Evolutionary conservation across 176 grass and related monocot species (phyloP), one percentile per base, ranked within the genome.

Genomic region (Tuctoria greenei): DNA sequence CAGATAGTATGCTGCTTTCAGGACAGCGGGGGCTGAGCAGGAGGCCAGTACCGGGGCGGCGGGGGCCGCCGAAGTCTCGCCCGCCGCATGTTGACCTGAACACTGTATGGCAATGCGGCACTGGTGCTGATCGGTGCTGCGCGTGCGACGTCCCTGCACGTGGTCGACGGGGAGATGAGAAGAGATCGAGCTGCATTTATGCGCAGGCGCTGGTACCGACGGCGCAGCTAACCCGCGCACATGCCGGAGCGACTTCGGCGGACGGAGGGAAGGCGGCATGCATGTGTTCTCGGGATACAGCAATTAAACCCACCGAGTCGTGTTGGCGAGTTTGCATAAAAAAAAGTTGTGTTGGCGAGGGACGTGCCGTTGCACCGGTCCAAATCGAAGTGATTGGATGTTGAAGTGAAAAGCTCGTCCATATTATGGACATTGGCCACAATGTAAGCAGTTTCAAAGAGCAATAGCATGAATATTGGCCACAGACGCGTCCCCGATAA

Each of bases 161-260:
- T 57, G 49, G 71, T 36, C 49, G 63, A 47, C 18, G 40, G 18
- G 43, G 27, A 13, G 41, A 61, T 20, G 25, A 34, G 14, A 35
- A 62, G 18, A 45, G 73, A 15, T 16, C 14, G 43, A 64, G 61
- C 25, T 5, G 70, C 71, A 74, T 74, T 82, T 58, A 74, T 74
- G 61, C 21, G 12, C 66, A 44, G 40, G 40, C 38, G 38, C 66
- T 46, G 38, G 47, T 10, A 38, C 1, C 61, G 61, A 57, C 61
- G 25, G 2, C 70, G 61, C 71, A 82, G 66, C 80, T 18, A 74
- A 52, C 70, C 43, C 38, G 13, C 46, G 71, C 80, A 82, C 80
- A 82, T 82, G 80, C 70, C 17, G 11, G 47, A 3, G 61, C 60
- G 70, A 74, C 61, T 66, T 66, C 0, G 49, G 49, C 38, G 25